phyloP scores from a whole-genome alignment of 1,284 basidiomycete genomes.

The Trichosporon ovoides region DNA sequence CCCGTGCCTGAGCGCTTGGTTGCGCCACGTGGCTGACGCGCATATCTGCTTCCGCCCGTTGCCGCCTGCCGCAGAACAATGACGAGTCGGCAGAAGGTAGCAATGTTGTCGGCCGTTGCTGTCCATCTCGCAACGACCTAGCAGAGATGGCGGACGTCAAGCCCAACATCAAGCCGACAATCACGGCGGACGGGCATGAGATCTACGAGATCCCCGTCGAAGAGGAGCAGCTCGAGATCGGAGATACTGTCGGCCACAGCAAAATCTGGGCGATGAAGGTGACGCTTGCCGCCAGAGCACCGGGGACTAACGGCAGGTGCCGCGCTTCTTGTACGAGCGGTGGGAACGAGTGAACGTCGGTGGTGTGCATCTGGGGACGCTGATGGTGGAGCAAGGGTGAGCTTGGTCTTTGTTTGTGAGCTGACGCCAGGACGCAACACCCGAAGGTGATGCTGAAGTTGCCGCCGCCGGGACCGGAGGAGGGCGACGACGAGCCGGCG shows the following conservation, averaged over 20 bases:
- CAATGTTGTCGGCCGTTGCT: background rate
- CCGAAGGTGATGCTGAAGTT: constrained; percentile 21
- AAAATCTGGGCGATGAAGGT: constrained; percentile 45
- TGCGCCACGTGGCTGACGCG: background rate
- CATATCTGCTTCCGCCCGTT: background rate
- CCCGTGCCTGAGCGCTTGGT: background rate
- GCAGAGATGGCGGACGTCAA: constrained; percentile 6
- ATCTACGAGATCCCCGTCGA: constrained; percentile 24
- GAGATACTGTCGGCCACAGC: constrained; percentile 18
- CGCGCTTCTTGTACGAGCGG: constrained; percentile 52
- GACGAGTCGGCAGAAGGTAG: background rate
- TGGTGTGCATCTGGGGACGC: constrained; percentile 50
- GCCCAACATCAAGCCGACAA: constrained; percentile 19
- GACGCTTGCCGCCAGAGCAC: background rate
- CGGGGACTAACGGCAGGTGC: constrained; percentile 39
- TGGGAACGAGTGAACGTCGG: constrained; percentile 51
- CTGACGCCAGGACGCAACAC: constrained; percentile 7
- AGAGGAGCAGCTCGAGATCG: constrained; percentile 34
- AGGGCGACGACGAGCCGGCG: background rate
- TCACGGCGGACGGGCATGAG: constrained; percentile 17
- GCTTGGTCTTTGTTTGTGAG: constrained; percentile 4
- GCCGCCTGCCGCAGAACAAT: background rate
- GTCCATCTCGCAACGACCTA: background rate
- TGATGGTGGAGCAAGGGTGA: constrained; percentile 51
- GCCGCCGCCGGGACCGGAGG: constrained; percentile 14